These are phyloP conservation scores for Gonapodya sp. DNA, from an alignment of 192 early-diverging fungal species.

Conservation along the genomic window DNA sequence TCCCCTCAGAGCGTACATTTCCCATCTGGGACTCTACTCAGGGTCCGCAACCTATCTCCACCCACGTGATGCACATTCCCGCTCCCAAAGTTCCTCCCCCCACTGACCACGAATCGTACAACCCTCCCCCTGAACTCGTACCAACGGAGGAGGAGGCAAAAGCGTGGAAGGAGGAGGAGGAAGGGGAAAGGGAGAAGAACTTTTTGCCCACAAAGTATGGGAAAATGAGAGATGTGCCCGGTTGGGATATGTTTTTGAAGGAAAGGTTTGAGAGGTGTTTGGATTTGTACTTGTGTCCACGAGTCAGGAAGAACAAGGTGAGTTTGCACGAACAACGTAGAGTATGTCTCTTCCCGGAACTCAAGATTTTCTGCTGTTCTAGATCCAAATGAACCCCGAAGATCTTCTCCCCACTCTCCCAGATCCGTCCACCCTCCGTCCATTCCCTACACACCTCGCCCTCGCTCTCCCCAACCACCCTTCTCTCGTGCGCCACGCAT, in stretches of 20 bases:
- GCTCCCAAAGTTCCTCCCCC: slow-evolving; percentile 86
- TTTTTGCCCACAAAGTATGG: slow-evolving; percentile 59
- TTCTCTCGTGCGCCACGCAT: slow-evolving; percentile 66
- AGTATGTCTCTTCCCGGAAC: too few species aligned
- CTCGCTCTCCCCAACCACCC: slow-evolving; percentile 77
- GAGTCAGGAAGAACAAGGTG: slow-evolving; percentile 73
- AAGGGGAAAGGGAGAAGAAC: slow-evolving; percentile 59
- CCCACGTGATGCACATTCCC: slow-evolving; percentile 62
- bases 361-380: too few species aligned
- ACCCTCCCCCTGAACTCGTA: slow-evolving; percentile 91
- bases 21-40: slow-evolving; percentile 62
- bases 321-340: too few species aligned
- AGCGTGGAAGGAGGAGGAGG: slow-evolving; percentile 70
- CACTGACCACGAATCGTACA: slow-evolving; percentile 89
- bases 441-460: slow-evolving; percentile 77
- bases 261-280: slow-evolving; percentile 95
- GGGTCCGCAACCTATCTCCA: slow-evolving; percentile 40
- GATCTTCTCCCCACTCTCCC: slow-evolving; percentile 92
- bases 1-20: slow-evolving; percentile 37
- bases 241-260: slow-evolving; percentile 79
- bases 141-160: slow-evolving; percentile 68
- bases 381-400: slow-evolving; percentile 80
- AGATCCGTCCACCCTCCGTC: slow-evolving; percentile 83
- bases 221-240: slow-evolving; percentile 75
- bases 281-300: slow-evolving; percentile 93